A percentile compares a stretch with the other conserved stretches of the same genome.
These are phyloP conservation scores for Colletotrichum liaoningense DNA, from an alignment of 2,329 filamentous ascomycete species.

Conservation along the genomic window DNA sequence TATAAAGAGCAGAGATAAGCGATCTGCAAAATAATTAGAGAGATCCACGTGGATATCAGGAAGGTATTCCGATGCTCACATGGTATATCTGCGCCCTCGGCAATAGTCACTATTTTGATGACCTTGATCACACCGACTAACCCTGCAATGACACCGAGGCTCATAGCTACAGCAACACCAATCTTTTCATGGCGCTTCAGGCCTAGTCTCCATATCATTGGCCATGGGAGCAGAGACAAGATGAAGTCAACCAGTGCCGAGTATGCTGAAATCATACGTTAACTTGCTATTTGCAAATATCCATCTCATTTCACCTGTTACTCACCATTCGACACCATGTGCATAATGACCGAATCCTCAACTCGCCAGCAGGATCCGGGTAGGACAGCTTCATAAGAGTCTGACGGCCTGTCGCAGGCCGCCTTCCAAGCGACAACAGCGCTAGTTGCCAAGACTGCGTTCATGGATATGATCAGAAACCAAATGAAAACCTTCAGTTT, in stretches of 20 bases:
- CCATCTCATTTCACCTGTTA: neutral
- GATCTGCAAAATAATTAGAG: neutral
- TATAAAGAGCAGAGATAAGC: slow-evolving; percentile 15
- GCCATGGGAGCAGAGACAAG: slow-evolving; percentile 39
- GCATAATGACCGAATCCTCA: slow-evolving; percentile 8
- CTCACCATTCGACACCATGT: slow-evolving; percentile 17
- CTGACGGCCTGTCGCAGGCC: slow-evolving; percentile 12
- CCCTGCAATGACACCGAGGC: slow-evolving; percentile 38
- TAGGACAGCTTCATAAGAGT: slow-evolving; percentile 6
- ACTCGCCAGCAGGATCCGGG: slow-evolving; percentile 16
- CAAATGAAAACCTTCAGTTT: slow-evolving; percentile 38
- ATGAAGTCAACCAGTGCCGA: slow-evolving; percentile 24
- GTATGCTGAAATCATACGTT: neutral
- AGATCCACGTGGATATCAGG: neutral
- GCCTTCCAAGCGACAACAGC: slow-evolving; percentile 14
- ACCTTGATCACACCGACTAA: slow-evolving; percentile 14
- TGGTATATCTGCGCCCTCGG: slow-evolving; percentile 16
- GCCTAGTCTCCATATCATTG: slow-evolving; percentile 41
- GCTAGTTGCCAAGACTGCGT: slow-evolving; percentile 19
- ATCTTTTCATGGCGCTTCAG: slow-evolving; percentile 44
- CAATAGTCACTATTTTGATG: slow-evolving; percentile 12
- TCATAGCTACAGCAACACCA: slow-evolving; percentile 41
- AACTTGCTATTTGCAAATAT: neutral
- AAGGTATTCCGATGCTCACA: neutral
- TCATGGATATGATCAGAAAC: slow-evolving; percentile 41